A percentile compares a stretch with the other conserved stretches of the same genome.
phyloP scores from a whole-genome alignment of 176 grass and related monocot genomes.

The Metroxylon sagu region DNA sequence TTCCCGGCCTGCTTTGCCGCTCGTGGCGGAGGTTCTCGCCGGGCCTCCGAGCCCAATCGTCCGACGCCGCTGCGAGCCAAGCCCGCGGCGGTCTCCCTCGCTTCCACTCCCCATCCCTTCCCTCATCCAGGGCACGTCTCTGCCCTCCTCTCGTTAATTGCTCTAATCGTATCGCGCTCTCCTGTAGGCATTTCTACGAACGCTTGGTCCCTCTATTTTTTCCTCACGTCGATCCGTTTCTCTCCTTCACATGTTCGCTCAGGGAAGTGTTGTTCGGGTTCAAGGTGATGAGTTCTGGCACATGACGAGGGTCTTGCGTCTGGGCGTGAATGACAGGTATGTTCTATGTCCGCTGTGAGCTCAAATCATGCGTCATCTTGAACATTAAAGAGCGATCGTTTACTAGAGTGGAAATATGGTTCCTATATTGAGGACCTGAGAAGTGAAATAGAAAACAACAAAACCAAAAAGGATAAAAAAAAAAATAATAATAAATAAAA shows the following conservation, averaged over 20 bases:
- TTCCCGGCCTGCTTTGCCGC: too few species aligned
- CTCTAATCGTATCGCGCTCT: not conserved
- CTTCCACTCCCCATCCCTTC: slow-evolving; percentile 61
- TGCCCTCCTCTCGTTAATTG: not conserved
- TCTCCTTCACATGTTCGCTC: not conserved
- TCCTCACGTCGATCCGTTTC: not conserved
- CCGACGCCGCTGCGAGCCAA: slow-evolving; percentile 26
- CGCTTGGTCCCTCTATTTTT: slow-evolving; percentile 2
- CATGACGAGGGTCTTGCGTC: slow-evolving; percentile 77
- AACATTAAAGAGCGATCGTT: too few species aligned
- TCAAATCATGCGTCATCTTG: too few species aligned
- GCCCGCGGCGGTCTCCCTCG: slow-evolving; percentile 65
- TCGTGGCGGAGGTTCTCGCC: not conserved
- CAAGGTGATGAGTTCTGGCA: slow-evolving; percentile 95
- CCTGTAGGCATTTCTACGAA: slow-evolving; percentile 41
- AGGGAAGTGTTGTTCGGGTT: slow-evolving; percentile 78
- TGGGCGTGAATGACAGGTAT: slow-evolving; percentile 63
- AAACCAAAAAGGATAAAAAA: too few species aligned
- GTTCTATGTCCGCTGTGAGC: not conserved
- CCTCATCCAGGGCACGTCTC: slow-evolving; percentile 37
- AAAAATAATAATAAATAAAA: too few species aligned
- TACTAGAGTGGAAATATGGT: too few species aligned
- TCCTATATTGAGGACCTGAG: too few species aligned
- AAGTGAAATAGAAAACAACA: too few species aligned
- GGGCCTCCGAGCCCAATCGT: slow-evolving; percentile 25